These are phyloP conservation scores for Trichothecium roseum DNA, from an alignment of 2,329 filamentous ascomycete genomes.

Conservation along the genomic window DNA sequence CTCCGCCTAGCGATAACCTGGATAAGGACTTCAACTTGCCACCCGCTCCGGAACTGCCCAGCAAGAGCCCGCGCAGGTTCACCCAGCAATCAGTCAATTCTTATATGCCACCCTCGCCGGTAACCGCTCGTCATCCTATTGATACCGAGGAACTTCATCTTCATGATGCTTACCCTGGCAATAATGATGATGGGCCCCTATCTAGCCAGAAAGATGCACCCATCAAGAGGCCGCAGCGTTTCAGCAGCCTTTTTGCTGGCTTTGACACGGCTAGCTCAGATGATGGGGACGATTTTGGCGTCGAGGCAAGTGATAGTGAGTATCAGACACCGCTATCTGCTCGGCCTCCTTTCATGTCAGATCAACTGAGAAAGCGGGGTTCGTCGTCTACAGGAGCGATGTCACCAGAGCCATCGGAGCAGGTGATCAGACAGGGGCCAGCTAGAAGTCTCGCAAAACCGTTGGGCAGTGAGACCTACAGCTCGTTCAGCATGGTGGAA, in stretches of 20 bases:
- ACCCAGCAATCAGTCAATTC: constrained; percentile 15
- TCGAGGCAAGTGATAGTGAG: constrained; percentile 53
- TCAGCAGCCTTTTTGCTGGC: constrained; percentile 78
- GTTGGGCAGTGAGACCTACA: constrained; percentile 32
- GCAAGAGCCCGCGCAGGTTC: constrained; percentile 46
- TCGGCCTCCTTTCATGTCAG: constrained; percentile 32
- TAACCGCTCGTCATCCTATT: neutral
- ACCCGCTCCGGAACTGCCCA: constrained; percentile 43
- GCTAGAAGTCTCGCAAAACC: constrained; percentile 20
- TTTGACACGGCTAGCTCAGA: constrained; percentile 66
- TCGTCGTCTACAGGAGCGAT: constrained; percentile 25
- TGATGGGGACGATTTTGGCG: constrained; percentile 52
- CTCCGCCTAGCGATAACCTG: constrained; percentile 14
- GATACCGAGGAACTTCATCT: constrained; percentile 25
- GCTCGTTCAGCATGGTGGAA: constrained; percentile 28
- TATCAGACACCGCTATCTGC: constrained; percentile 56
- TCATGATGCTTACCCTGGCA: constrained; percentile 62
- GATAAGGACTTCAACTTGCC: constrained; percentile 39
- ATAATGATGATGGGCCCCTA: constrained; percentile 71
- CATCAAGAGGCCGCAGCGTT: constrained; percentile 59
- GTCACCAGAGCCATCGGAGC: constrained; percentile 32
- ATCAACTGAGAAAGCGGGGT: constrained; percentile 29
- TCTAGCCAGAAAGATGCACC: constrained; percentile 44
- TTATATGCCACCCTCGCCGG: constrained; percentile 34
- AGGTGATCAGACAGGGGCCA: constrained; percentile 3